Evolutionary conservation across 2,329 filamentous ascomycete genomes (phyloP), one percentile per base, ranked within the genome.

Genomic region (Alternaria triticimaculans): DNA sequence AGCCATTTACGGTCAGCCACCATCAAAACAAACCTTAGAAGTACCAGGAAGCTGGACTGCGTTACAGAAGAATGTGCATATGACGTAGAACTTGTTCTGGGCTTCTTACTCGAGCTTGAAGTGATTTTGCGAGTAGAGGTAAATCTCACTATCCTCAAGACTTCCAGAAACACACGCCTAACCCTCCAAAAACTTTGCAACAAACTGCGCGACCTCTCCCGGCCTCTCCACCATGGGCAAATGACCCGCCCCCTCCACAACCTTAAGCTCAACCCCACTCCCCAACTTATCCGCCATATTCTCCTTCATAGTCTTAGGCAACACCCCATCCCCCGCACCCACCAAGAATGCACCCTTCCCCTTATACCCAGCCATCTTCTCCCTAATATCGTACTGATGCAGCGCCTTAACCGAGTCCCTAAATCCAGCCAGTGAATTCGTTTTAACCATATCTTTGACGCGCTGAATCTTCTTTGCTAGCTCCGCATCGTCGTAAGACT

Each of bases 221-320:
- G 92, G 89, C 68, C 88, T 87, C 80, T 96, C 93, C 51, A 89
- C 89, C 92, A 96, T 96, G 0, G 93, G 93, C 73, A 97, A 80
- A 82, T 97, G 93, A 0, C 93, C 93, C 0, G 92, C 89, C 9
- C 85, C 82, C 0, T 91, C 87, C 10, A 96, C 87, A 61, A 91
- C 79, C 76, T 86, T 88, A 68, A 94, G 85, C 62, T 87, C 84
- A 0, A 85, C 86, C 0, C 90, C 78, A 14, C 62, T 65, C 0
- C 77, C 78, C 49, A 79, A 49, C 18, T 68, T 71, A 0, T 80
- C 84, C 58, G 85, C 88, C 85, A 94, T 93, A n/a, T 74, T 73
- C 14, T 88, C 88, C 58, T 90, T 88, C 92, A 97, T 96, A 5
- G 90, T 91, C 82, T 89, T 89, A 0, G 92, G 92, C 57, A 97